Evolutionary conservation across 768 basidiomycete species (phyloP), one percentile per base, ranked within the genome.

Genomic region (Fistulinella prunicolor): DNA sequence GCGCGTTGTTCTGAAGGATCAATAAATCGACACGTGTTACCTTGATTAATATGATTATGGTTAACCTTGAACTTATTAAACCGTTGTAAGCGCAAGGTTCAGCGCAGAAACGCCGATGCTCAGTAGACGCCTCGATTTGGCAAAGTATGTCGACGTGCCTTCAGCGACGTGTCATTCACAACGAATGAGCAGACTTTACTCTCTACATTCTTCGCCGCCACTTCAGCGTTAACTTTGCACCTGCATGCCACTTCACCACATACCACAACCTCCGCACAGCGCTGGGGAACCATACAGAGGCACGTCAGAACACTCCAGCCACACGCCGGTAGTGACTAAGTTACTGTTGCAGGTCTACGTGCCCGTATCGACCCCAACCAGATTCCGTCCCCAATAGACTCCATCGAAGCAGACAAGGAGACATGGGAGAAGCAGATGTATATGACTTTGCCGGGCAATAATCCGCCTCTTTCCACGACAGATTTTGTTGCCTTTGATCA

Each of bases 401-500:
- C 82, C 12, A 82, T 88, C 43, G 88, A 91, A 57, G 68, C 75
- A 6, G 94, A 97, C 76, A 82, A 87, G 53, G 77, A 80, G 49
- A 70, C 79, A 73, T 92, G 89, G 83, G 83, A 88, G 59, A 72
- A 79, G 19, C 78, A 87, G 56, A 71, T 78, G 32, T 91, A 83
- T 56, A 74, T 79, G 71, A 83, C 82, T 9, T 70, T 85, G 21
- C 75, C 79, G 13, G 77, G 77, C 0, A 70, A 72, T 30, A 85
- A 83, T 56, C 82, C 82, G 0, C 96, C 95, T 1, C 72, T 92
- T 14, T 83, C 86, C n/a, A 92, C 88, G 6, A 86, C 91, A 0
- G 89, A 95, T 57, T 95, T 81, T 58, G 72, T 85, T 47, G 83
- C 89, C n/a, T 77, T 97, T 48, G 95, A 99, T 71, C 93, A 98